These are phyloP conservation scores for Geosmithia flava DNA, from an alignment of 2,329 filamentous ascomycete species.

Conservation along the genomic window DNA sequence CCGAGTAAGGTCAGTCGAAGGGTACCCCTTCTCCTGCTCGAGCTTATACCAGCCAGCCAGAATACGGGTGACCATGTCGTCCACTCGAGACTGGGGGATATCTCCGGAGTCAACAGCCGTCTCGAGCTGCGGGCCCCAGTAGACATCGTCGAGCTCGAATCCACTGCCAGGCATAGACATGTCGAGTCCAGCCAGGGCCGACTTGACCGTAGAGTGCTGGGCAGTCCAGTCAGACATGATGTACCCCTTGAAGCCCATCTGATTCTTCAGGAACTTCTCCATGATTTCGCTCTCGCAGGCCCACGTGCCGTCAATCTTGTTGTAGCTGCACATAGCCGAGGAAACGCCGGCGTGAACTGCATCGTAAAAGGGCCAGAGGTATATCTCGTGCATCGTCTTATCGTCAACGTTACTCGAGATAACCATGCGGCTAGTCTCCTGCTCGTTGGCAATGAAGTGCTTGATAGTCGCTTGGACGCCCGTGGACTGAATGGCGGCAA, in stretches of 20 bases:
- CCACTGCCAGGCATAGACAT: constrained; percentile 71
- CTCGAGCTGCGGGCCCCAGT: constrained; percentile 43
- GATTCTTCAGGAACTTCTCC: constrained; percentile 52
- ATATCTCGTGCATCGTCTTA: constrained; percentile 51
- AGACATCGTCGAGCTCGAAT: constrained; percentile 34
- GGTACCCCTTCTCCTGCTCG: constrained; percentile 35
- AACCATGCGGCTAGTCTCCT: constrained; percentile 45
- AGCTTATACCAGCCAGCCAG: constrained; percentile 49
- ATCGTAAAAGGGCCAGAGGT: constrained; percentile 58
- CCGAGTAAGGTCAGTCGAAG: constrained; percentile 38
- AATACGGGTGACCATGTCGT: constrained; percentile 55
- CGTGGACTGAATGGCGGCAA: constrained; percentile 42
- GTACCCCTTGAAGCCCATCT: constrained; percentile 62
- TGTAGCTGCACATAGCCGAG: constrained; percentile 62
- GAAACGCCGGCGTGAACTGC: constrained; percentile 54
- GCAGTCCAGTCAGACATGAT: constrained; percentile 58
- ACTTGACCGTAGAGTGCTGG: constrained; percentile 57
- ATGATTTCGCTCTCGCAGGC: constrained; percentile 52
- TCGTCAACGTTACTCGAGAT: constrained; percentile 49
- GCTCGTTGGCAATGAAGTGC: constrained; percentile 58
- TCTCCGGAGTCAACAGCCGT: constrained; percentile 43
- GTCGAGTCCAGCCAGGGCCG: constrained; percentile 58
- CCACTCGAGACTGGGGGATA: constrained; percentile 45
- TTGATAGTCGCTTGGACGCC: constrained; percentile 40
- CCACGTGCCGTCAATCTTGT: constrained; percentile 58